Conservation (phyloP, 495 filamentous ascomycete species). For the Xylaria castorea region DNA sequence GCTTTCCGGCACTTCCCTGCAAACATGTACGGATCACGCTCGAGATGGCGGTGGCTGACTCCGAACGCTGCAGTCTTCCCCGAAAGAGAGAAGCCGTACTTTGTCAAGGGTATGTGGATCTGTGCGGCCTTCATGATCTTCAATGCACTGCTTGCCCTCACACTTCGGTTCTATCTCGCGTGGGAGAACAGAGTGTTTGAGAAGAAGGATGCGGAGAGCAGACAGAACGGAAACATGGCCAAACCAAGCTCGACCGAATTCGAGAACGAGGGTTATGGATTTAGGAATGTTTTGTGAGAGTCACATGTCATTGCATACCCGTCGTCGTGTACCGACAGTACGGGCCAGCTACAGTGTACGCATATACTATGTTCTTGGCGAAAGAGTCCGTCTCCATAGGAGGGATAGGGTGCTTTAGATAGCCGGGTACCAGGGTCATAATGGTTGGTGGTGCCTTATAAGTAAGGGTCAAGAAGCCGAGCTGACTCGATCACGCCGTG, state of each 20-base stretch:
- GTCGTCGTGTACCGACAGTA: neutral
- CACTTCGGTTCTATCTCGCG: slow-evolving; percentile 61
- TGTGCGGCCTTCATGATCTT: slow-evolving; percentile 78
- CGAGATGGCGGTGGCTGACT: neutral
- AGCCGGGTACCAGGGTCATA: neutral
- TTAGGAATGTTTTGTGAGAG: slow-evolving; percentile 46
- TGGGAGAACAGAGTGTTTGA: slow-evolving; percentile 70
- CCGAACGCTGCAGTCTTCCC: slow-evolving; percentile 58
- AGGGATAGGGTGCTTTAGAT: neutral
- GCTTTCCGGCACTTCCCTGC: neutral
- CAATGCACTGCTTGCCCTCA: slow-evolving; percentile 63
- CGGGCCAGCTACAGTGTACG: neutral
- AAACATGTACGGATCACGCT: neutral
- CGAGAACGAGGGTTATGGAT: slow-evolving; percentile 49
- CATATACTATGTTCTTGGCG: neutral
- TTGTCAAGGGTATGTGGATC: slow-evolving; percentile 67
- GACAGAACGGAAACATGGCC: slow-evolving; percentile 29
- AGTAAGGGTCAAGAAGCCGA: neutral
- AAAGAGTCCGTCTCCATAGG: neutral
- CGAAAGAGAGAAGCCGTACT: slow-evolving; percentile 64
- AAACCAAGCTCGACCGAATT: slow-evolving; percentile 26
- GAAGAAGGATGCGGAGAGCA: slow-evolving; percentile 35
- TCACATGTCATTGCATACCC: neutral
- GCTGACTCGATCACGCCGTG: slow-evolving; percentile 10
- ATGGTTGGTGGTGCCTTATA: neutral